Evolutionary conservation across 2,329 filamentous ascomycete species (phyloP), one percentile per base, ranked within the genome.

Genomic region (Parastagonospora avenae): DNA sequence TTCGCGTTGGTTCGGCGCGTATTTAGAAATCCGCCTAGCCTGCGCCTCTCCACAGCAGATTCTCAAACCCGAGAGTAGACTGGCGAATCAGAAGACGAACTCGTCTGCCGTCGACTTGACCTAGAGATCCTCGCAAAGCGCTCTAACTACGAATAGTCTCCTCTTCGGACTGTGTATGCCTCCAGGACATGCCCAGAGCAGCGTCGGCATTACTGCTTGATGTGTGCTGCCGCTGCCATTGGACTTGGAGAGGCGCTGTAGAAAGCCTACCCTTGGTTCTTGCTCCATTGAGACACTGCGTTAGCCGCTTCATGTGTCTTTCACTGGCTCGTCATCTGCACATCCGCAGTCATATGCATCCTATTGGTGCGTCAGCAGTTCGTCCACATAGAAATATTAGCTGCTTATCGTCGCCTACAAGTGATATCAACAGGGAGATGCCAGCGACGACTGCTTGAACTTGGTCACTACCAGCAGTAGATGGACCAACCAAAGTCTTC

Each of bases 291-390:
- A 24, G 19, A 24, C 19, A 24, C 19, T 24, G 19, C 5, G 19
- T 24, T 24, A 24, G 30, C 30, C n/a, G 30, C 30, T 27, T 8
- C 37, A 52, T 52, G 56, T 59, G 48, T 52, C 52, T 48, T 57
- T 51, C 46, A 32, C 48, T 50, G 76, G 73, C 42, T 80, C 79
- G 46, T 85, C 82, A 27, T 84, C 82, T 19, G 78, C 82, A 67
- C 85, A 87, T 29, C 85, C 85, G 62, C 85, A 88, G 63, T 88
- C 84, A 66, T 88, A 88, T 57, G 85, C 86, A 50, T 86, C 84
- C 2, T 24, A 24, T 24, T 24, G 19, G 19, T 24, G 19, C 19
- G 19, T 24, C 19, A 24, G 19, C 19, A 24, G 19, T 24, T 24
- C 19, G 19, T 24, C 19, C 19, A 24, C 3, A 24, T 24, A 5